Conservation (phyloP, 2,329 filamentous ascomycete species). For the Thelonectria rubi region DNA sequence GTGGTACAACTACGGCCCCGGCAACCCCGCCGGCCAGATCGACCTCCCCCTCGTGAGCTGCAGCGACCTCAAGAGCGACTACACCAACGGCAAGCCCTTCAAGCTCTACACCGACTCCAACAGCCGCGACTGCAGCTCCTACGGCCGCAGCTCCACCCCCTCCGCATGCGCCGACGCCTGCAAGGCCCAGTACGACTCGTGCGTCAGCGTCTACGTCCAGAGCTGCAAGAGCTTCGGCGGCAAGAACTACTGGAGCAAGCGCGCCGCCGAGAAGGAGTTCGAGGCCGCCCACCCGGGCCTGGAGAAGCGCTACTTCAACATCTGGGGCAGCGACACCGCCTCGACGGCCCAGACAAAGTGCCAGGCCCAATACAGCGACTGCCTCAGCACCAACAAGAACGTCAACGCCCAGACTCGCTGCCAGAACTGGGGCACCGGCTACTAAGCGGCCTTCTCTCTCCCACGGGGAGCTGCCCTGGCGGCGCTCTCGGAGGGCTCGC, state of each 20-base stretch:
- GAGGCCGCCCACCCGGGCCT: slow-evolving; percentile 23
- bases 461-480: background rate
- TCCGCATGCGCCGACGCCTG: slow-evolving; percentile 62
- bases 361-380: slow-evolving; percentile 59
- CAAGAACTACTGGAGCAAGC: slow-evolving; percentile 41
- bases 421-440: slow-evolving; percentile 45
- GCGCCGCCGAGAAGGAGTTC: slow-evolving; percentile 34
- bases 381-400: slow-evolving; percentile 53
- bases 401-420: slow-evolving; percentile 53
- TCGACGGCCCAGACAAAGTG: slow-evolving; percentile 54
- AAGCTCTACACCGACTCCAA: slow-evolving; percentile 61
- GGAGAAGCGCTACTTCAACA: slow-evolving; percentile 40
- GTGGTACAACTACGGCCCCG: slow-evolving; percentile 72
- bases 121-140: slow-evolving; percentile 55
- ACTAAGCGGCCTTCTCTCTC: slow-evolving; percentile 18
- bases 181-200: slow-evolving; percentile 61
- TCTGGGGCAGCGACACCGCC: slow-evolving; percentile 45
- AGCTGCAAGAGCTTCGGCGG: slow-evolving; percentile 52
- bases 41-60: slow-evolving; percentile 62
- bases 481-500: background rate
- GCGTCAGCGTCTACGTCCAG: slow-evolving; percentile 58
- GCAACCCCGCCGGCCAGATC: slow-evolving; percentile 64
- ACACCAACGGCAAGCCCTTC: slow-evolving; percentile 52
- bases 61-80: slow-evolving; percentile 60
- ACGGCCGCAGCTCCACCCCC: slow-evolving; percentile 48